These are phyloP conservation scores for Leucoagaricus sp. DNA, from an alignment of 1,284 basidiomycete genomes.

Conservation along the genomic window DNA sequence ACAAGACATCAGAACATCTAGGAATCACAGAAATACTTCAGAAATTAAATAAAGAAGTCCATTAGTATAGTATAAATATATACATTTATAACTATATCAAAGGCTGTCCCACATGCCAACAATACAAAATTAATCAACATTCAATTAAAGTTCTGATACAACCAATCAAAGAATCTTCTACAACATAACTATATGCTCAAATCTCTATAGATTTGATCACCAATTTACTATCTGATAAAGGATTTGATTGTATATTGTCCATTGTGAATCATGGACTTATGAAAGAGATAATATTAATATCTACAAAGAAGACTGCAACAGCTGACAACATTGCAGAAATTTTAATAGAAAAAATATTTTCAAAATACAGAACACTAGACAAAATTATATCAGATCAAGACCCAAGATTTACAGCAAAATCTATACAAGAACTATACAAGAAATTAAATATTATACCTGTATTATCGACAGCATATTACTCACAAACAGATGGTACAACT, in stretches of 20 bases:
- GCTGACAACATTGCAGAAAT: slow-evolving; percentile 18
- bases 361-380: slow-evolving; percentile 1
- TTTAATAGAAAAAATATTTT: slow-evolving; percentile 16
- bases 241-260: slow-evolving; percentile 31
- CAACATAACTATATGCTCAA: slow-evolving; percentile 22
- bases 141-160: slow-evolving; percentile 17
- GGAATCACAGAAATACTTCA: slow-evolving; percentile 1
- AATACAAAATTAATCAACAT: slow-evolving; percentile 21
- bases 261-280: slow-evolving; percentile 16
- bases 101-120: slow-evolving; percentile 23
- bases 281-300: slow-evolving; percentile 22
- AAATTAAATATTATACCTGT: slow-evolving; percentile 13
- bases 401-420: slow-evolving; percentile 12
- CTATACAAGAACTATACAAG: neutral
- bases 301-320: slow-evolving; percentile 18
- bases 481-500: slow-evolving; percentile 20
- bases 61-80: slow-evolving; percentile 21
- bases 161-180: slow-evolving; percentile 20
- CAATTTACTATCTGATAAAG: slow-evolving; percentile 34
- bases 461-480: slow-evolving; percentile 35
- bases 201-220: slow-evolving; percentile 28
- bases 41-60: slow-evolving; percentile 11
- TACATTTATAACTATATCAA: slow-evolving; percentile 24
- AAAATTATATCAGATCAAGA: slow-evolving; percentile 12
- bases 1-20: slow-evolving; percentile 6